A percentile compares a stretch with the other conserved stretches of the same genome.
These are phyloP conservation scores for Gracilaria gracilis DNA, from an alignment of 23 red algal genomes.

Conservation along the genomic window DNA sequence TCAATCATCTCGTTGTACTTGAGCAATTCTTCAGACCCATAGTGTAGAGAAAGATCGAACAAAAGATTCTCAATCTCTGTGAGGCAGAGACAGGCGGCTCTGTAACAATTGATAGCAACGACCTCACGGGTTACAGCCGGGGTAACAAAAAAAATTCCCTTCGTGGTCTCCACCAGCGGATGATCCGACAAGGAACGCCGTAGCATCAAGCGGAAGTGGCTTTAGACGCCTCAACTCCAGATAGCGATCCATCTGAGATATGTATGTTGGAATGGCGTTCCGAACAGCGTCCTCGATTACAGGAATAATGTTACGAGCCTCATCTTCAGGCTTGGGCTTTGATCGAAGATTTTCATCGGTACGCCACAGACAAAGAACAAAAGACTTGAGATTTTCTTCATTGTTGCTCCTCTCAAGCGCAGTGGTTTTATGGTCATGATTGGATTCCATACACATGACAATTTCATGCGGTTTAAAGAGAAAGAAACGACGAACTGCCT, in stretches of 20 bases:
- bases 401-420: slow-evolving; percentile 74
- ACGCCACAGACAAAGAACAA: slow-evolving; percentile 79
- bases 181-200: slow-evolving; percentile 87
- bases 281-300: slow-evolving; percentile 94
- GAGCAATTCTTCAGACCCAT: slow-evolving; percentile 86
- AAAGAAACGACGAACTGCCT: slow-evolving; percentile 90
- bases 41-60: slow-evolving; percentile 97
- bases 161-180: slow-evolving; percentile 99
- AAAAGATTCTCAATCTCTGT: slow-evolving; percentile 86
- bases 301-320: slow-evolving; percentile 89
- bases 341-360: slow-evolving; percentile 95
- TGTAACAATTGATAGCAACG: slow-evolving; percentile 87
- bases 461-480: slow-evolving; percentile 91
- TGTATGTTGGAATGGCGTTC: slow-evolving; percentile 89
- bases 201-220: slow-evolving; percentile 83
- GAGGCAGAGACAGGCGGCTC: slow-evolving; percentile 85
- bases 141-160: slow-evolving; percentile 97
- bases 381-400: slow-evolving; percentile 32
- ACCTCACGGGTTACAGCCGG: slow-evolving; percentile 87
- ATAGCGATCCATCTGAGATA: slow-evolving; percentile 77
- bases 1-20: slow-evolving; percentile 84
- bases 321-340: slow-evolving; percentile 93
- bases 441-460: slow-evolving; percentile 75
- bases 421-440: slow-evolving; percentile 80
- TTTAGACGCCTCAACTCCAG: slow-evolving; percentile 61